Base-by-base conservation (phyloP, 768 basidiomycete genomes). In the Macrolepiota albuminosa region DNA sequence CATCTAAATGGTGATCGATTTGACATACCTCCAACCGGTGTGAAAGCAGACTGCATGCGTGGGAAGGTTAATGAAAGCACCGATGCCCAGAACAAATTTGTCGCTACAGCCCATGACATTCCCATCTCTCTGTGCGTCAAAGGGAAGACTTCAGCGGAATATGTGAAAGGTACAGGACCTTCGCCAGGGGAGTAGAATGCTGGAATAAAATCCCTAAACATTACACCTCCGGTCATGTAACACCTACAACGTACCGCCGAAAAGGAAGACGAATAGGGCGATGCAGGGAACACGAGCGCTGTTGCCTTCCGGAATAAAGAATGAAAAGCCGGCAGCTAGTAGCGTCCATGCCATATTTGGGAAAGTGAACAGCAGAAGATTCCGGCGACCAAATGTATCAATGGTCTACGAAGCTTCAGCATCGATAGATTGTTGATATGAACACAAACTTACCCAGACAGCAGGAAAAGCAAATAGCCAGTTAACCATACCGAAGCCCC, bases 81-180 rank as follows among this genome's bases (percentile, higher is more conserved):
- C 14, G 82, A 75, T 11, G 83, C 81, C 78, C 79, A 82, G 71
- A 80, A 77, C 39, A 83, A 60, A 63, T 74, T 74, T 2, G 80
- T 82, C 0, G 82, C 75, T 9, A 83, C 81, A 31, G 83, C 83
- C 79, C 81, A 84, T 0, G 79, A 76, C 78, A 80, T 80, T 63
- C 78, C 78, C 75, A 89, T 79, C 66, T 91, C 89, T 66, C 91
- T 78, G 61, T 89, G 83, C 34, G 87, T 87, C 42, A 95, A 78
- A 6, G 93, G 94, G 82, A 91, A 96, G 13, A 89, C 93, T 72
- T 95, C 94, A 3, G 93, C 93, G 4, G 91, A 93, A 69, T 95
- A 95, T 0, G 90, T 87, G 71, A 88, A 95, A 0, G 93, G 93
- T 8, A 95, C 93, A 6, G 93, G 93, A 0, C 93, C 93, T 76